Percentiles rank a stretch among this genome's conserved stretches.
Conservation (phyloP, 345 rosid genomes). For the Aquilaria malaccensis region DNA sequence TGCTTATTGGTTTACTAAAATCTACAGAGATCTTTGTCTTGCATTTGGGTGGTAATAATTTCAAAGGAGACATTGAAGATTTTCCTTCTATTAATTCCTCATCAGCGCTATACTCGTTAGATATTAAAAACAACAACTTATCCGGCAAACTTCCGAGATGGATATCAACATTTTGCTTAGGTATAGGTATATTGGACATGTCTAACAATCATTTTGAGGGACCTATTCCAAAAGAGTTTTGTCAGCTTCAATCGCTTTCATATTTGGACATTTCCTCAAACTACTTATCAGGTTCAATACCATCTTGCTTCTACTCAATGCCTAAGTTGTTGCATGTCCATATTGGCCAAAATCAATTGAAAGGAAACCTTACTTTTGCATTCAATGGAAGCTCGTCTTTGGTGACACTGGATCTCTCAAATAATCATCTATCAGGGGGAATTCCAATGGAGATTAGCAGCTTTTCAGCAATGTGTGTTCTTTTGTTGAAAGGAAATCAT, state of each 20-base stretch:
- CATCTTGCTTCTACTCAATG: too few species aligned
- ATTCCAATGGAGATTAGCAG: conserved; percentile 7
- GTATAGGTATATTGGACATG: not conserved
- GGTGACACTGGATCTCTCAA: not conserved
- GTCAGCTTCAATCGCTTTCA: fast-evolving
- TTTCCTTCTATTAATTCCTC: not conserved
- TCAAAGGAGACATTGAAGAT: not conserved
- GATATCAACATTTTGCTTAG: not conserved
- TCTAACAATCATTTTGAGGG: conserved; percentile 9
- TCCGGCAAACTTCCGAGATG: conserved; percentile 15
- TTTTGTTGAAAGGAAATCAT: conserved; percentile 18
- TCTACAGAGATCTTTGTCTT: not conserved
- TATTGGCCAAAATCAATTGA: not conserved
- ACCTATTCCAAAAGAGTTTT: conserved; percentile 4
- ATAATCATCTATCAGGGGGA: conserved; percentile 5
- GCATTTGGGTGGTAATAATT: conserved; percentile 11
- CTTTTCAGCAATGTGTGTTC: not conserved
- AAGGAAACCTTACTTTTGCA: not conserved
- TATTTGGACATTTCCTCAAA: conserved; percentile 17
- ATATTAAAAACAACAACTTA: conserved; percentile 16
- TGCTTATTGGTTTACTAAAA: not conserved
- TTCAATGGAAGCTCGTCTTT: not conserved
- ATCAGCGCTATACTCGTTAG: not conserved
- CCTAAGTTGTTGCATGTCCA: not conserved
- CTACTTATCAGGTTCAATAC: too few species aligned